phyloP scores from a whole-genome alignment of 495 filamentous ascomycete species.

The Aspergillus cavernicola region DNA sequence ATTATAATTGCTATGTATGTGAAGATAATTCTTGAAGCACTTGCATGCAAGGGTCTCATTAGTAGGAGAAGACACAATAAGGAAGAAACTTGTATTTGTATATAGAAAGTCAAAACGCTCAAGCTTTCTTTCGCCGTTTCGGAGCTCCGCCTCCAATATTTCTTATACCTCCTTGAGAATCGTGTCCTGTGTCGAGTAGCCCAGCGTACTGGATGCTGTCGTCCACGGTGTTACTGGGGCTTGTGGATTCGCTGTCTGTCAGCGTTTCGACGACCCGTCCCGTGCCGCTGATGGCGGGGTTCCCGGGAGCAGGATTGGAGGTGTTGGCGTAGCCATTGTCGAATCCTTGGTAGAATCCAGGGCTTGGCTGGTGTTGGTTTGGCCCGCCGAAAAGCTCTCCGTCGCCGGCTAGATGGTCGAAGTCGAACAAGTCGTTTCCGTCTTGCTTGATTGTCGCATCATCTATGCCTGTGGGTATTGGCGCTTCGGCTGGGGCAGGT shows the following conservation, averaged over 20 bases:
- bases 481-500: constrained; percentile 7
- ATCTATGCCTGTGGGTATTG: constrained; percentile 14
- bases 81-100: not conserved
- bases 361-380: constrained; percentile 22
- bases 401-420: constrained; percentile 38
- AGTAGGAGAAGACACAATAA: not conserved
- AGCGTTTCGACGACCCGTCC: constrained; percentile 42
- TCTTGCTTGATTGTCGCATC: constrained; percentile 22
- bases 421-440: constrained; percentile 39
- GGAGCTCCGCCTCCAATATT: constrained; percentile 25
- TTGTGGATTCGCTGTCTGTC: constrained; percentile 47
- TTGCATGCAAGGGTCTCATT: not conserved
- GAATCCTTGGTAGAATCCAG: constrained; percentile 30
- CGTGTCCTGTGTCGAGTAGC: constrained; percentile 8
- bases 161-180: constrained; percentile 17
- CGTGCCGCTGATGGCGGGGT: constrained; percentile 12
- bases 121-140: constrained; percentile 39
- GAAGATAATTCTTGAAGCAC: too few species aligned
- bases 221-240: constrained; percentile 36
- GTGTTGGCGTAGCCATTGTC: constrained; percentile 27
- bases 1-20: not conserved
- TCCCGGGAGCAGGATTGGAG: not conserved
- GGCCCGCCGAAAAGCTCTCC: constrained; percentile 36
- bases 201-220: constrained; percentile 16
- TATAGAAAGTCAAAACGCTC: constrained; percentile 13